phyloP scores from a whole-genome alignment of 1,284 basidiomycete genomes.

The Hortiboletus rubellus region DNA sequence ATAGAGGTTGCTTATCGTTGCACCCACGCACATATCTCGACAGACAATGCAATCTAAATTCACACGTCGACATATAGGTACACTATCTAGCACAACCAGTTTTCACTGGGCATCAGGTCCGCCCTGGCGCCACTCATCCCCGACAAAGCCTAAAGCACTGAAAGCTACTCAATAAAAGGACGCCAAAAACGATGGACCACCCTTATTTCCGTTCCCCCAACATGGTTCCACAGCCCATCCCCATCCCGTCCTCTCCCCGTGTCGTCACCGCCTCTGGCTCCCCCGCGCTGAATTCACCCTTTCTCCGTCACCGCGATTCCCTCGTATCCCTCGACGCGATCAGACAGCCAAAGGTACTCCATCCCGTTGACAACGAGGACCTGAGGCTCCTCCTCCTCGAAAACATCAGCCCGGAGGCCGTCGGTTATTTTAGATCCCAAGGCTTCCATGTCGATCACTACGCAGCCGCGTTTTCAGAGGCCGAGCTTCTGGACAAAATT shows the following conservation, averaged over 20 bases:
- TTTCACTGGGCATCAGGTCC: too few relatives aligned
- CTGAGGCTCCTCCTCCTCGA: conserved; percentile 85
- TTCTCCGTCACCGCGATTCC: conserved; percentile 40
- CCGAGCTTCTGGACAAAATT: conserved; percentile 88
- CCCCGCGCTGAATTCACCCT: conserved; percentile 34
- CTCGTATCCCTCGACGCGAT: conserved; percentile 30
- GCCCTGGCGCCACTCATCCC: too few relatives aligned
- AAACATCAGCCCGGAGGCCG: conserved; percentile 94
- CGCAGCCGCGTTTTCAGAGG: conserved; percentile 86
- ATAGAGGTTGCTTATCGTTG: too few relatives aligned
- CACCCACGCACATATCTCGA: too few relatives aligned
- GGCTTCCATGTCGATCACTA: conserved; percentile 95
- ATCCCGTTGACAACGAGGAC: conserved; percentile 76
- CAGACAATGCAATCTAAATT: too few relatives aligned
- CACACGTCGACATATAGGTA: too few relatives aligned
- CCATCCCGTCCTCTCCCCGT: conserved; percentile 38
- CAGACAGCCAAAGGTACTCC: conserved; percentile 65
- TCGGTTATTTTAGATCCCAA: conserved; percentile 76
- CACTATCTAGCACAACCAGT: too few relatives aligned
- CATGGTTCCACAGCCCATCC: conserved; percentile 38
- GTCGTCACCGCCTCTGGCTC: conserved; percentile 54
- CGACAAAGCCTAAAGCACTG: not conserved
- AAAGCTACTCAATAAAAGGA: conserved; percentile 16
- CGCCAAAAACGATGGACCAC: conserved; percentile 8
- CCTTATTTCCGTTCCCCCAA: conserved; percentile 12